Evolutionary conservation across 2,329 filamentous ascomycete genomes (phyloP), one percentile per base, ranked within the genome.

Genomic region (Colletotrichum cuscutae): DNA sequence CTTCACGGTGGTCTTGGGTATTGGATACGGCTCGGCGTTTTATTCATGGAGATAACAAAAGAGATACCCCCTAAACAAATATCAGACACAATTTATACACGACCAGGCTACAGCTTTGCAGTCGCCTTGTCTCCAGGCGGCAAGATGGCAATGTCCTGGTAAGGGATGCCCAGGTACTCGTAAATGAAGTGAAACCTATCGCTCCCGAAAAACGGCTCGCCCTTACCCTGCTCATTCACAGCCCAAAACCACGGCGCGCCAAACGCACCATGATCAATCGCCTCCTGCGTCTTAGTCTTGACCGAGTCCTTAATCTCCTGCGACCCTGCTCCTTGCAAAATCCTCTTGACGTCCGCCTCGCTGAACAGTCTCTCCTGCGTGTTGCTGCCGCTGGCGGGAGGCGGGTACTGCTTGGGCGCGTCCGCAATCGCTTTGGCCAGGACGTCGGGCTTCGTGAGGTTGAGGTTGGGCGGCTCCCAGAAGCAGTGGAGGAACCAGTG

Each of bases 191-290:
- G 88, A 80, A 91, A 94, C 70, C 92, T 91, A 82, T 95, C 93
- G 81, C 92, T 95, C 3, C 93, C 93, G 81, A 95, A 95, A 79
- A 95, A 94, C 0, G 91, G 89, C 82, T 93, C 91, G 61, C 86
- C 86, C 68, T 86, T 80, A 0, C 91, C 92, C 74, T 87, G 80
- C 1, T 78, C 80, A 76, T 92, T 90, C 22, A 85, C 86, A 3
- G 91, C 93, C 88, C 90, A 91, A 73, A 94, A 85, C 93, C 94
- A 96, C 1, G 94, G 94, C 62, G 90, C 90, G 0, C 94, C 94
- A 81, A 94, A 96, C 0, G 93, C 94, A 0, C 93, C 94, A 62
- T 83, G 84, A 49, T 89, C 87, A 19, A 94, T 80, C 0, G 89
- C 92, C 75, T 86, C 86, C 72, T 89, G 85, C 22, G 93, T 95